Evolutionary conservation across 176 grass and related monocot species (phyloP).

Genomic region (Eragrostis nindensis): DNA sequence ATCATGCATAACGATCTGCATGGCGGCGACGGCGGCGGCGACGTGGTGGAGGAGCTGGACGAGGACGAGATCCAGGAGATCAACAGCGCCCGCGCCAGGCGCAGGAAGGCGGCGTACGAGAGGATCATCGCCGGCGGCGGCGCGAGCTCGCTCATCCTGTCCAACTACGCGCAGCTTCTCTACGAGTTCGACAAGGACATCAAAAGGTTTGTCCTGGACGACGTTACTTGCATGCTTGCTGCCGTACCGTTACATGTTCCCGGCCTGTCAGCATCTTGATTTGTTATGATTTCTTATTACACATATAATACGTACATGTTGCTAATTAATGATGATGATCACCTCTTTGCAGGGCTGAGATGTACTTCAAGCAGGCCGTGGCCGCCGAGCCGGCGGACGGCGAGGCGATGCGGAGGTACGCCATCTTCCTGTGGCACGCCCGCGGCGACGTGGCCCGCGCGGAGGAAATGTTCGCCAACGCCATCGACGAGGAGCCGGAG

Average conservation of each 20-base stretch:
- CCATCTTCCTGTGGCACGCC: conserved; percentile 78
- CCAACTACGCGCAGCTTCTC: conserved; percentile 90
- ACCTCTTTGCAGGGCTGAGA: conserved; percentile 62
- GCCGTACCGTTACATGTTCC: neutral
- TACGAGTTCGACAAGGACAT: conserved; percentile 75
- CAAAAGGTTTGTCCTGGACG: conserved; percentile 41
- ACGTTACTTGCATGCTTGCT: neutral
- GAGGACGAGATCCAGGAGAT: conserved; percentile 21
- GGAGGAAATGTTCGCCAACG: conserved; percentile 78
- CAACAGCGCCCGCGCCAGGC: conserved; percentile 15
- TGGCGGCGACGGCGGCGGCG: conserved; percentile 6
- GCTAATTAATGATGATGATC: neutral
- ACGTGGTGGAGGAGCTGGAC: conserved; percentile 4
- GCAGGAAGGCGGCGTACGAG: conserved; percentile 67
- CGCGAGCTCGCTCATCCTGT: conserved; percentile 76
- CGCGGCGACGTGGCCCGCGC: conserved; percentile 57
- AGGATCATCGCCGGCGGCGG: conserved; percentile 51
- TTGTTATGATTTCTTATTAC: neutral
- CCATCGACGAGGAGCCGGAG: conserved; percentile 65
- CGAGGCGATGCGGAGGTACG: conserved; percentile 81
- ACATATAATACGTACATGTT: no score
- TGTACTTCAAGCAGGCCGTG: conserved; percentile 75
- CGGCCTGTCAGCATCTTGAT: neutral
- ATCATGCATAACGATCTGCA: conserved; percentile 45
- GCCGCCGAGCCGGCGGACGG: conserved; percentile 65